Percentiles rank a stretch among this genome's conserved stretches.
These are phyloP conservation scores for Fusarium sublunatum DNA, from an alignment of 2,329 filamentous ascomycete species.

Conservation along the genomic window DNA sequence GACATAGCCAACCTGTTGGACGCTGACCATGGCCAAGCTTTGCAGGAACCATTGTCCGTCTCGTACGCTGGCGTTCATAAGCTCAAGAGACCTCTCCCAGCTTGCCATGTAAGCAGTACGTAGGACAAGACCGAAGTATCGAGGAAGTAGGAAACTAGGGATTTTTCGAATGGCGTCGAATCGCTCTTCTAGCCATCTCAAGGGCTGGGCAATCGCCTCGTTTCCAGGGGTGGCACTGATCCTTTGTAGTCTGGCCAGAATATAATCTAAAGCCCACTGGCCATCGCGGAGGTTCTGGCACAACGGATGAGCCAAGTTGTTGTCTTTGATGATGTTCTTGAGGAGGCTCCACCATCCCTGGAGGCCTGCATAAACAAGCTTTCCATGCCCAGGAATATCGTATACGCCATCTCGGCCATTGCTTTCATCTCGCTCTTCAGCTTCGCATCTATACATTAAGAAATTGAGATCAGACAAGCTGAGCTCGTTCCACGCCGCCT, in stretches of 20 bases:
- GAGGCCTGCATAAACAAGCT: slow-evolving; percentile 93
- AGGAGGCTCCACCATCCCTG: slow-evolving; percentile 98
- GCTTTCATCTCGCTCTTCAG: slow-evolving; percentile 85
- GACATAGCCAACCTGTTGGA: slow-evolving; percentile 89
- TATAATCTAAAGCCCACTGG: slow-evolving; percentile 92
- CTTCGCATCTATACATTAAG: slow-evolving; percentile 88
- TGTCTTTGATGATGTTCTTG: slow-evolving; percentile 84
- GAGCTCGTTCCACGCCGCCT: slow-evolving; percentile 79
- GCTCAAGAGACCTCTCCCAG: slow-evolving; percentile 78
- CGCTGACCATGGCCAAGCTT: slow-evolving; percentile 87
- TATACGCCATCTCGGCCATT: slow-evolving; percentile 88
- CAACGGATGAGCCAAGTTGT: slow-evolving; percentile 91
- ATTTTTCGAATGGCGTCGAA: slow-evolving; percentile 88
- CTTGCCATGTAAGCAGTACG: slow-evolving; percentile 89
- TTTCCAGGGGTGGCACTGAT: slow-evolving; percentile 73
- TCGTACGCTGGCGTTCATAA: slow-evolving; percentile 81
- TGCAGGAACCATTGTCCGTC: slow-evolving; percentile 90
- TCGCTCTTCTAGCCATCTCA: slow-evolving; percentile 82
- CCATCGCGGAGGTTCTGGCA: slow-evolving; percentile 93
- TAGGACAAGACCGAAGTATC: slow-evolving; percentile 92
- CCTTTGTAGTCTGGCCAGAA: slow-evolving; percentile 79
- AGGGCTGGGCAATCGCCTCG: slow-evolving; percentile 70
- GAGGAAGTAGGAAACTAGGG: slow-evolving; percentile 88
- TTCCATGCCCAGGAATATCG: slow-evolving; percentile 83
- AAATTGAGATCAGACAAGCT: slow-evolving; percentile 89